These are phyloP conservation scores for Chalciporus sphaerocephalus DNA, from an alignment of 768 basidiomycete genomes.

Conservation along the genomic window DNA sequence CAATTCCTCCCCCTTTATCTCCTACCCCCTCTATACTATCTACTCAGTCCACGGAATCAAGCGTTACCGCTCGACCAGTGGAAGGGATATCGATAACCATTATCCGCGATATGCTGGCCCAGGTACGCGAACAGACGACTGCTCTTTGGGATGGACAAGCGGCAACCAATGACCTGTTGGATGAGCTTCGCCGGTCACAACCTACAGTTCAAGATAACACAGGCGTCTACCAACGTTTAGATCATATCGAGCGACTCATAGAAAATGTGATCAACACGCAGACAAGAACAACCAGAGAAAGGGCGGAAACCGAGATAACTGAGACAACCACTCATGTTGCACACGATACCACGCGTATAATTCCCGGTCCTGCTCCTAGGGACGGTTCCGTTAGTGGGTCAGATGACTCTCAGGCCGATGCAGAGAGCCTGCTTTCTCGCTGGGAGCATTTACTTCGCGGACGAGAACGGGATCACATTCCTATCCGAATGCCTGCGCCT, in stretches of 20 bases:
- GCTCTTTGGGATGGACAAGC: slow-evolving; percentile 62
- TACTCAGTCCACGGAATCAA: slow-evolving; percentile 26
- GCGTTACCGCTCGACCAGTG: slow-evolving; percentile 34
- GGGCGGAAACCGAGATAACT: slow-evolving; percentile 7
- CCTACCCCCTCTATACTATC: slow-evolving; percentile 32
- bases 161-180: slow-evolving; percentile 55
- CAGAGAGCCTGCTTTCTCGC: slow-evolving; percentile 25
- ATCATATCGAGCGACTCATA: slow-evolving; percentile 24
- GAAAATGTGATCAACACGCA: slow-evolving; percentile 7
- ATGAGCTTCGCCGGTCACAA: slow-evolving; percentile 53
- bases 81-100: slow-evolving; percentile 37
- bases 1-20: slow-evolving; percentile 34
- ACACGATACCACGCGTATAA: slow-evolving; percentile 18
- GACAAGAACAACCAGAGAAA: slow-evolving; percentile 3
- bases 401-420: slow-evolving; percentile 24
- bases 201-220: slow-evolving; percentile 38
- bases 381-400: slow-evolving; percentile 30
- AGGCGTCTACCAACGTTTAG: slow-evolving; percentile 33
- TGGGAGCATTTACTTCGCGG: slow-evolving; percentile 26
- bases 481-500: slow-evolving; percentile 45
- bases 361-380: not conserved
- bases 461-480: slow-evolving; percentile 23
- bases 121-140: slow-evolving; percentile 54
- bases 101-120: slow-evolving; percentile 51
- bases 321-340: slow-evolving; percentile 13